Evolutionary conservation across 169 alveolate genomes (phyloP), one percentile per base, ranked within the genome.

Genomic region (Ichthyophthirius multifiliis): DNA sequence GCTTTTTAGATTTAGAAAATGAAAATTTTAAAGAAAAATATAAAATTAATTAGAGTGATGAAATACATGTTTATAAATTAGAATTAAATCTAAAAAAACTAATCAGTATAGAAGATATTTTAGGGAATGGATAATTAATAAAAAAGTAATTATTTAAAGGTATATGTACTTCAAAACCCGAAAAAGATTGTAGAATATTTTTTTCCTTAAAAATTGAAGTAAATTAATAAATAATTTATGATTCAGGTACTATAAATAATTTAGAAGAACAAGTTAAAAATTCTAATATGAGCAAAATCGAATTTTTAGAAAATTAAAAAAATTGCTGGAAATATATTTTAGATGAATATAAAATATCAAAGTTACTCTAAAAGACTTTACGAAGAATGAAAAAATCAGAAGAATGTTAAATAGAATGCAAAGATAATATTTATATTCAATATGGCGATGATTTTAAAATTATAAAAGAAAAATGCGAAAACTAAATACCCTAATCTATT

Each of bases 381-480:
- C 27, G 67, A 31, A 67, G 82, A 67, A 81, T 81, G 82, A 81
- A 81, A 37, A 81, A 71, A 18, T 16, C 30, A n/a, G 86, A 81
- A 48, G 30, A 43, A 27, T 43, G 76, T 0, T n/a, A 39, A 12
- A 20, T 73, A 7, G 41, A 43, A 41, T 81, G 82, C 44, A 23
- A 32, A 64, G 76, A 67, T 9, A 41, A 47, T 1, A 41, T 34
- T 5, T 47, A 71, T 30, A 55, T 81, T 10, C 10, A 81, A 73
- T 32, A 73, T 71, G 86, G 86, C 0, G 10, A 46, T 39, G 86
- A 81, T 55, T 81, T 46, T 81, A 82, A 81, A 37, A 76, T 67
- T 15, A 48, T 81, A 37, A 81, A 71, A 41, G 76, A 67, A 65
- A 65, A 65, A 37, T 37, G 18, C 27, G 18, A 37, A 37, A 62